phyloP scores from a whole-genome alignment of 768 basidiomycete genomes.

The Boletus rubroflammeus region DNA sequence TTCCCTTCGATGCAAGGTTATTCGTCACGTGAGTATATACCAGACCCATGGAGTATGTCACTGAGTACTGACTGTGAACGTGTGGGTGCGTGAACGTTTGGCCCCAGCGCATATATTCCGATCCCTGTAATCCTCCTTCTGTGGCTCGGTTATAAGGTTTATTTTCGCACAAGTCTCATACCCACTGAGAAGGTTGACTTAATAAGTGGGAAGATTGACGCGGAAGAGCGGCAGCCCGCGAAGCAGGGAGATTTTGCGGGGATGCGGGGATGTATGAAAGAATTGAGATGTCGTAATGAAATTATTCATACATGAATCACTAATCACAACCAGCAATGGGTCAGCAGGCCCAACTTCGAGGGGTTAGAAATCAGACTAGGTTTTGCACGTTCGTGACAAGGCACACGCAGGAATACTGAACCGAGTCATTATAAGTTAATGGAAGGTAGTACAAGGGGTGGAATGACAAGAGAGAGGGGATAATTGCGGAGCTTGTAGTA shows the following conservation, averaged over 20 bases:
- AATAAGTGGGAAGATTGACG: slow-evolving; percentile 46
- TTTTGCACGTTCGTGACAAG: slow-evolving; percentile 8
- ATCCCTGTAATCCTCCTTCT: slow-evolving; percentile 34
- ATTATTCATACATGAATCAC: neutral
- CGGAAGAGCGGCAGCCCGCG: slow-evolving; percentile 50
- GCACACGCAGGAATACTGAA: neutral
- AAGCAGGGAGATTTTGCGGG: slow-evolving; percentile 33
- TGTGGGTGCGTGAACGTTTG: neutral
- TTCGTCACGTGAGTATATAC: slow-evolving; percentile 51
- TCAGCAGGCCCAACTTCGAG: neutral
- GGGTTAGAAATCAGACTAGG: neutral
- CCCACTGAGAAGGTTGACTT: slow-evolving; percentile 50
- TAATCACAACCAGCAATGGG: neutral
- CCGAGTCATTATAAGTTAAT: slow-evolving; percentile 19
- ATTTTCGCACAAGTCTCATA: slow-evolving; percentile 34
- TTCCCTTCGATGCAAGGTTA: slow-evolving; percentile 47
- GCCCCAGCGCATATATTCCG: slow-evolving; percentile 27
- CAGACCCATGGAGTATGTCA: neutral
- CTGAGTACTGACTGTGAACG: neutral
- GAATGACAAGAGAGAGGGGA: neutral
- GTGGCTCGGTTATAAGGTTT: slow-evolving; percentile 36
- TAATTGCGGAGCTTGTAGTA: slow-evolving; percentile 21
- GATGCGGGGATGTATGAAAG: slow-evolving; percentile 20
- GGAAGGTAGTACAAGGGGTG: slow-evolving; percentile 20
- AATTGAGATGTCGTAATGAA: slow-evolving; percentile 19